These are phyloP conservation scores for Choanephora cucurbitarum DNA, from an alignment of 371 early-diverging fungal genomes.

Conservation along the genomic window DNA sequence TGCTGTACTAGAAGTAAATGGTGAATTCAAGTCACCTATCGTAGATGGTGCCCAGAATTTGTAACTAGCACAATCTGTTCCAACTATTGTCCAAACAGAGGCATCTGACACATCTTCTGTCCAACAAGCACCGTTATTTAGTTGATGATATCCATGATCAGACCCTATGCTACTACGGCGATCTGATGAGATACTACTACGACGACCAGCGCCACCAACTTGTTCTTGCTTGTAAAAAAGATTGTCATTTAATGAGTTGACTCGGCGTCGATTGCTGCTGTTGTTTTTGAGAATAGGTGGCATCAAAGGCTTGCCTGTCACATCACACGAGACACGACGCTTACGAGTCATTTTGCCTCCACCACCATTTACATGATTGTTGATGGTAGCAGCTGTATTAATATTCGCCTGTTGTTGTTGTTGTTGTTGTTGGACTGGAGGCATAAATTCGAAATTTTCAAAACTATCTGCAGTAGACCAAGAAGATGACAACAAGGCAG, in stretches of 20 bases:
- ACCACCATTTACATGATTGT: background rate
- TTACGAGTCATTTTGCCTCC: conserved; percentile 41
- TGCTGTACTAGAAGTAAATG: background rate
- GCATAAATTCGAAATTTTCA: background rate
- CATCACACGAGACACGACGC: conserved; percentile 51
- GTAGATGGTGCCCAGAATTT: conserved; percentile 63
- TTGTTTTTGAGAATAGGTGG: conserved; percentile 23
- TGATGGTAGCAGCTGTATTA: background rate
- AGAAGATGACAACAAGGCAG: background rate
- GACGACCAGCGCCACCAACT: conserved; percentile 23
- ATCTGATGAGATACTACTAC: conserved; percentile 14
- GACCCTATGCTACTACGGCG: conserved; percentile 20
- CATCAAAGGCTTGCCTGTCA: conserved; percentile 27
- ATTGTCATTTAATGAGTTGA: conserved; percentile 45
- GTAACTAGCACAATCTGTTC: conserved; percentile 77
- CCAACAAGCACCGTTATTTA: conserved; percentile 61
- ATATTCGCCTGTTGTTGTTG: background rate
- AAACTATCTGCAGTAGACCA: conserved; percentile 1
- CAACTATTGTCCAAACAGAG: conserved; percentile 89
- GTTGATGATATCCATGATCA: conserved; percentile 8
- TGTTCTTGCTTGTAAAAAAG: conserved; percentile 7
- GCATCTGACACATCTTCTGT: conserved; percentile 86
- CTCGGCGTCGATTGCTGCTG: conserved; percentile 38
- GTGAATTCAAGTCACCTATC: conserved; percentile 8
- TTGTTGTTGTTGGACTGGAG: conserved; percentile 18